Conservation (phyloP, 352 stramenopile species). For the Pythium plurisporium region DNA sequence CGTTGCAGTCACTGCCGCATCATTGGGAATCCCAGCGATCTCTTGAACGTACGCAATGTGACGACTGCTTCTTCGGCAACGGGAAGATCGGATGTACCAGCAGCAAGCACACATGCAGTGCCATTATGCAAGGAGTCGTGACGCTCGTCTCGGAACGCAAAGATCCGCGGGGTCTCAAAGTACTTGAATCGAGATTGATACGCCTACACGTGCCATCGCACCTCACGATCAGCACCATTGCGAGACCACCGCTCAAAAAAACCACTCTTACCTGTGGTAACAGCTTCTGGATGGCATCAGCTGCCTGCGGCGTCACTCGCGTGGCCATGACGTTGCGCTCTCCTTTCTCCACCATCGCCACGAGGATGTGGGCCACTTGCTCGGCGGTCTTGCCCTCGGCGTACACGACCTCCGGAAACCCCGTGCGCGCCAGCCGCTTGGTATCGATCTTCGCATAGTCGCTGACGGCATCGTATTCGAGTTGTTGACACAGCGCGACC, state of each 20-base stretch:
- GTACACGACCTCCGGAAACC: conserved; percentile 96
- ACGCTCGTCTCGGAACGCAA: conserved; percentile 42
- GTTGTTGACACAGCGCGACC: conserved; percentile 23
- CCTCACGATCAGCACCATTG: not conserved
- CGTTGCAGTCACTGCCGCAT: too few species aligned
- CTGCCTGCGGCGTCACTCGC: conserved; percentile 52
- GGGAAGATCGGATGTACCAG: conserved; percentile 94
- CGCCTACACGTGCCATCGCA: not conserved
- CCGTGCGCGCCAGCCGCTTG: conserved; percentile 77
- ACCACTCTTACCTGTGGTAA: conserved; percentile 30
- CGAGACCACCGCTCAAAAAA: not conserved
- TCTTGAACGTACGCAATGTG: conserved; percentile 79
- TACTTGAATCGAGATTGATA: conserved; percentile 29
- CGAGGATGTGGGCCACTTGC: conserved; percentile 89
- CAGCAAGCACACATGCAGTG: conserved; percentile 82
- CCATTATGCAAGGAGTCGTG: not conserved
- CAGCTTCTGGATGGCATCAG: conserved; percentile 32
- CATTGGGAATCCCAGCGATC: too few species aligned
- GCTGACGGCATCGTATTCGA: conserved; percentile 51
- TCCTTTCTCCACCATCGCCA: conserved; percentile 74
- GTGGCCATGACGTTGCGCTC: conserved; percentile 79
- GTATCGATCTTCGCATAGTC: conserved; percentile 88
- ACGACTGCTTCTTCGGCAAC: conserved; percentile 96
- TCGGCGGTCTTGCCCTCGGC: conserved; percentile 89
- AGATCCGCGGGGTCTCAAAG: conserved; percentile 64